A percentile compares a stretch with the other conserved stretches of the same genome.
phyloP scores from a whole-genome alignment of 2,329 filamentous ascomycete genomes.

The Aspergillus transmontanensis region DNA sequence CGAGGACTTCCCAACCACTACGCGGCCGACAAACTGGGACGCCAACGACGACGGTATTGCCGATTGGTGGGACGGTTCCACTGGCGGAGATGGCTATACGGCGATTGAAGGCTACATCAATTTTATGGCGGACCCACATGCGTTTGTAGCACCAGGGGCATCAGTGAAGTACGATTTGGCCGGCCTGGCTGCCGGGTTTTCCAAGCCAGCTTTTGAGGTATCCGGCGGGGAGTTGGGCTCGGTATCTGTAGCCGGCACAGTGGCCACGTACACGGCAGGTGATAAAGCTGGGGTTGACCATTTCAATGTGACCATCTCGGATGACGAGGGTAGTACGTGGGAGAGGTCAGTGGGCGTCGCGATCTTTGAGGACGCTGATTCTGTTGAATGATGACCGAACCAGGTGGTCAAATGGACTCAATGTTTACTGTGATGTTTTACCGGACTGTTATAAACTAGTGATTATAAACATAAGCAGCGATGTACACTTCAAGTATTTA shows the following conservation, averaged over 20 bases:
- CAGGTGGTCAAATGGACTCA: neutral
- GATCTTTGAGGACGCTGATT: constrained; percentile 5
- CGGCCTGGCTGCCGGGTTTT: neutral
- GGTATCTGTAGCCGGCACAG: neutral
- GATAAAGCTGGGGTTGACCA: constrained; percentile 3
- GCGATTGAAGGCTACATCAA: constrained; percentile 13
- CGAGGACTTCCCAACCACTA: constrained; percentile 7
- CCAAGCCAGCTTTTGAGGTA: neutral
- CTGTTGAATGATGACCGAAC: neutral
- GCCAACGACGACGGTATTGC: constrained; percentile 10
- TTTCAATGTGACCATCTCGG: neutral
- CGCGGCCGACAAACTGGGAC: constrained; percentile 11
- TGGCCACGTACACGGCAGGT: constrained; percentile 3
- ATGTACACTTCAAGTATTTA: neutral
- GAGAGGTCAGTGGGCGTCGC: constrained; percentile 8
- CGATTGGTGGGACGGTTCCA: constrained; percentile 18
- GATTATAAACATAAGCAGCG: neutral
- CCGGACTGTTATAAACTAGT: neutral
- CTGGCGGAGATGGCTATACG: constrained; percentile 10
- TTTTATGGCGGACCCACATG: constrained; percentile 14
- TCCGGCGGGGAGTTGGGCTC: neutral
- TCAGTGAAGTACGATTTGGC: neutral
- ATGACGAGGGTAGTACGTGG: constrained; percentile 10
- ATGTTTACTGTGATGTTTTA: neutral
- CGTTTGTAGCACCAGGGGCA: constrained; percentile 5